These are phyloP conservation scores for Periconia sp. DNA, from an alignment of 2,329 filamentous ascomycete genomes.

Conservation along the genomic window DNA sequence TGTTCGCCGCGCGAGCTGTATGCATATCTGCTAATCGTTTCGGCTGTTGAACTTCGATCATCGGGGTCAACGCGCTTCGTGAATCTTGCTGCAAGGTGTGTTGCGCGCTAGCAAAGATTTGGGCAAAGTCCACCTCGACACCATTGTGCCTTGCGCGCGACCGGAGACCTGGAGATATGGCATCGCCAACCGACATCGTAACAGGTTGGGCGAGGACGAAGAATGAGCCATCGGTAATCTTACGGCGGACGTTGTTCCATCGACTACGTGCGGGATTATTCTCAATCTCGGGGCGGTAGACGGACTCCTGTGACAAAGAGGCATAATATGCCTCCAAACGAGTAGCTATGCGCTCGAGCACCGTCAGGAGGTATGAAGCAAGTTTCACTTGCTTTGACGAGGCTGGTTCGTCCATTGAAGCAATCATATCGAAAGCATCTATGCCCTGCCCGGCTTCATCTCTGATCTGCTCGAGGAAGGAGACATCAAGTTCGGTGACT, in stretches of 20 bases:
- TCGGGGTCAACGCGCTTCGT: slow-evolving; percentile 1
- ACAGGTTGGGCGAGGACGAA: slow-evolving; percentile 52
- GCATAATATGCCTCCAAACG: slow-evolving; percentile 59
- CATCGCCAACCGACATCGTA: slow-evolving; percentile 10
- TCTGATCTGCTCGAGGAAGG: slow-evolving; percentile 24
- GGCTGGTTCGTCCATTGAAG: slow-evolving; percentile 19
- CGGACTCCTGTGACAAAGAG: slow-evolving; percentile 55
- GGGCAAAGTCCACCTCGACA: slow-evolving; percentile 19
- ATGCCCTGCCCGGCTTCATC: slow-evolving; percentile 24
- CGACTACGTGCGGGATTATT: slow-evolving; percentile 59
- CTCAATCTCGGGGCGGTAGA: slow-evolving; percentile 60
- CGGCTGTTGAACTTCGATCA: slow-evolving; percentile 4
- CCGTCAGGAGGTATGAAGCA: slow-evolving; percentile 54
- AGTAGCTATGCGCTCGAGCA: slow-evolving; percentile 60
- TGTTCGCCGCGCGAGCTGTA: slow-evolving; percentile 17
- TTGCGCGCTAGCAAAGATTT: slow-evolving; percentile 23
- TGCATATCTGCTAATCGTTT: slow-evolving; percentile 22
- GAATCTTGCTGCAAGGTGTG: slow-evolving; percentile 16
- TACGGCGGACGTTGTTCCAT: slow-evolving; percentile 58
- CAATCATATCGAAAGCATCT: slow-evolving; percentile 27
- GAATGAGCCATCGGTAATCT: slow-evolving; percentile 59
- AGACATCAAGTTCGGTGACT: slow-evolving; percentile 23
- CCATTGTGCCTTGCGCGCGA: slow-evolving; percentile 10
- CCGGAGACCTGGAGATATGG: slow-evolving; percentile 6
- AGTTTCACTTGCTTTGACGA: slow-evolving; percentile 44